These are phyloP conservation scores for Diutina scorzettiae DNA, from an alignment of 1,139 yeast genomes.

Conservation along the genomic window DNA sequence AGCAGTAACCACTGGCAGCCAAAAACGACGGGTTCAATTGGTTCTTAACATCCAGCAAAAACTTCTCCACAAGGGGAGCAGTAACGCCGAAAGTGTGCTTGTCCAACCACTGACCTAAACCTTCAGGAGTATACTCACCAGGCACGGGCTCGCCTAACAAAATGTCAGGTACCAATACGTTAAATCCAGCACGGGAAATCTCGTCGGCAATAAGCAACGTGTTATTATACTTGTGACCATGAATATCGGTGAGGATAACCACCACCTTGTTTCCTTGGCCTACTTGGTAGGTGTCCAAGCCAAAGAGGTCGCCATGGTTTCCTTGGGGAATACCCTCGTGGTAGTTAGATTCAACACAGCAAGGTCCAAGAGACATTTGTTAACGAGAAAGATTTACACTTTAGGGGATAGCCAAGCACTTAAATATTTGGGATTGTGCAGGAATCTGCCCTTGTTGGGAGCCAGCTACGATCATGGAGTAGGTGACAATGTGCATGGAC, in stretches of 20 bases:
- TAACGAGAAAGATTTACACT: too few species aligned
- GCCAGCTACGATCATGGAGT: too few species aligned
- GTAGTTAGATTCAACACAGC: slow-evolving; percentile 12
- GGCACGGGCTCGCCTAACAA: slow-evolving; percentile 40
- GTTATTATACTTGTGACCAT: slow-evolving; percentile 49
- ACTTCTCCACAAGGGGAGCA: slow-evolving; percentile 25
- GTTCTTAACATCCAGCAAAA: slow-evolving; percentile 28
- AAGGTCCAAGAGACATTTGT: too few species aligned
- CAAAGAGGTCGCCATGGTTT: slow-evolving; percentile 24
- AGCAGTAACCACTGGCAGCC: slow-evolving; percentile 70
- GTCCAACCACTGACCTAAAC: slow-evolving; percentile 37
- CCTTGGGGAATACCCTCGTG: slow-evolving; percentile 48
- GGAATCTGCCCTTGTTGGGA: too few species aligned
- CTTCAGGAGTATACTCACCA: slow-evolving; percentile 14
- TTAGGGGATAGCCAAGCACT: too few species aligned
- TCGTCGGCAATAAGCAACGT: slow-evolving; percentile 57
- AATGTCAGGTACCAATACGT: slow-evolving; percentile 63
- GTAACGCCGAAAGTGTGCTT: slow-evolving; percentile 41
- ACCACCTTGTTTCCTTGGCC: slow-evolving; percentile 32
- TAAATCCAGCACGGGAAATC: slow-evolving; percentile 40
- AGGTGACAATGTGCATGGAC: too few species aligned
- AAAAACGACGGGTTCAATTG: slow-evolving; percentile 39
- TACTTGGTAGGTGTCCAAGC: slow-evolving; percentile 41
- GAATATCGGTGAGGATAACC: slow-evolving; percentile 58
- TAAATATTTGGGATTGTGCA: too few species aligned